Evolutionary conservation across 202 grass and related monocot species (phyloP), one percentile per base, ranked within the genome.

Genomic region (Schoenoplectus triqueter): DNA sequence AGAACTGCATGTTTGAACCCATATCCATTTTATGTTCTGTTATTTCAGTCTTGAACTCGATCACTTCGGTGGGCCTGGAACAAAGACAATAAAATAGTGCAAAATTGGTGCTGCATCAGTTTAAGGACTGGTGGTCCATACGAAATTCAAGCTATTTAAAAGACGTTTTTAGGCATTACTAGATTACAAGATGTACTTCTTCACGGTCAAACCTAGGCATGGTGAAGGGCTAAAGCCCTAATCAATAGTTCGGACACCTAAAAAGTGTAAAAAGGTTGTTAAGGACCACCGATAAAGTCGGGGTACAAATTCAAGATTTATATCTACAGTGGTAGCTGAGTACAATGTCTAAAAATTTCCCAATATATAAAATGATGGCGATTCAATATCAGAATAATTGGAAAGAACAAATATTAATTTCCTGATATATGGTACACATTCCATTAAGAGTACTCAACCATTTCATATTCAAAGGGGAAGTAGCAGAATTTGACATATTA

Each of bases 31-130:
- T 93, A 82, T 92, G 91, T 91, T 99, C 93, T 6, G 90, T 94
- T 63, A 83, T 87, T 84, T 99, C 91, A 84, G 87, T 95, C 88
- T 86, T 87, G 1, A 90, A 99, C 64, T 95, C 91, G 79, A 99
- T 81, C 70, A 99, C 86, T 73, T 94, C 90, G 42, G 84, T 45
- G n/a, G 96, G 91, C 89, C 93, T 99, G 70, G 69, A 13, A 21
- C 5, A 76, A 52, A 39, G 21, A 82, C 7, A 44, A 82, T 49
- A 44, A 18, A 84, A 10, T 54, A 9, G 44, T 48, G 69, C 69
- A 72, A 2, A 72, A 49, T 18, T 21, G 46, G 70, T 31, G 31
- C 31, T 73, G 44, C 15, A 10, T 73, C 2, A 20, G 69, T 73
- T 52, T 52, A n/a, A 21, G 69, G 10, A 72, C 69, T 49, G 9